Conservation (phyloP, 345 rosid species). For the Corchorus olitorius region DNA sequence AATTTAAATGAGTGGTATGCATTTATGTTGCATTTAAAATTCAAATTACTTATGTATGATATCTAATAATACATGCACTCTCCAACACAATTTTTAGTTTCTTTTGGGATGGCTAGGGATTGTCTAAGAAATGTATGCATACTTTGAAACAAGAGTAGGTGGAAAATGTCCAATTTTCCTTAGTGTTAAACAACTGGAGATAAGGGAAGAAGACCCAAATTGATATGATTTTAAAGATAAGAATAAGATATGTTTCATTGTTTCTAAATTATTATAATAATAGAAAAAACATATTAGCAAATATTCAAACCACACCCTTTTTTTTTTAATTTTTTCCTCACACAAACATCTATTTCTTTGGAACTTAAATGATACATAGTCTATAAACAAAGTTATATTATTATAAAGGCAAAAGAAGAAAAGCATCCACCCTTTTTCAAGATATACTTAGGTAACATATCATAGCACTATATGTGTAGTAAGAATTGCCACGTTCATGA, state of each 20-base stretch:
- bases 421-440: background rate
- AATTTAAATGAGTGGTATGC: too few relatives aligned
- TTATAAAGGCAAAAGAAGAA: background rate
- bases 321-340: too few relatives aligned
- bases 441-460: background rate
- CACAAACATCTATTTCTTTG: too few relatives aligned
- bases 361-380: background rate
- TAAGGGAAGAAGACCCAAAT: background rate
- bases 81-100: too few relatives aligned
- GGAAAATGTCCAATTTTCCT: background rate
- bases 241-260: background rate
- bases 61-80: too few relatives aligned
- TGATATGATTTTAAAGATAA: background rate
- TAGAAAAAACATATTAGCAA: background rate
- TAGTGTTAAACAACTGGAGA: background rate
- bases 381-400: background rate
- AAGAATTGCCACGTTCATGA: conserved; percentile 4
- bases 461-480: background rate
- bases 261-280: background rate
- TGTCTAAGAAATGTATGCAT: background rate
- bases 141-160: background rate
- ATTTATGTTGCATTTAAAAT: too few relatives aligned
- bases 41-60: too few relatives aligned
- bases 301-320: background rate
- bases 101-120: too few relatives aligned